Conservation (phyloP, 352 stramenopile species). For the Phytophthora cactorum region DNA sequence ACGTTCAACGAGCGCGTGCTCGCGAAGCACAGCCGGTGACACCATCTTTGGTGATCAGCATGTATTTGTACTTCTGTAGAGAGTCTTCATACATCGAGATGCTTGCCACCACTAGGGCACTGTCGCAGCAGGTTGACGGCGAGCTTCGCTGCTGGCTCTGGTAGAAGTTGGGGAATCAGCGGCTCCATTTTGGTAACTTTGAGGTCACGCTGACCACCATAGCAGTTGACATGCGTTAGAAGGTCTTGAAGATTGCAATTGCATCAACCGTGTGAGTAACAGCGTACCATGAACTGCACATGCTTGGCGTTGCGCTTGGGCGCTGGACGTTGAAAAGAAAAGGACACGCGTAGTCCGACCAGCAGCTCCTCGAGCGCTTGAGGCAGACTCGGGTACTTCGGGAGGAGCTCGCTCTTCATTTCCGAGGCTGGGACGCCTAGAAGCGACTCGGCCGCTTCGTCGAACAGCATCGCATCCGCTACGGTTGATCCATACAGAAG, state of each 20-base stretch:
- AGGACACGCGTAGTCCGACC: conserved; percentile 53
- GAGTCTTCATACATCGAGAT: not conserved
- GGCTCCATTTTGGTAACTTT: conserved; percentile 57
- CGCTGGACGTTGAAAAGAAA: conserved; percentile 48
- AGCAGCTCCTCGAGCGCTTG: conserved; percentile 58
- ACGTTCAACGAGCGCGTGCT: conserved; percentile 10
- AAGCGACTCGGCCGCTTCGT: conserved; percentile 50
- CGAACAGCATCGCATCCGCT: conserved; percentile 55
- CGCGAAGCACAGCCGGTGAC: conserved; percentile 8
- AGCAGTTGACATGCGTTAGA: not conserved
- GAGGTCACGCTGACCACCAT: conserved; percentile 42
- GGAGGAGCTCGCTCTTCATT: conserved; percentile 40
- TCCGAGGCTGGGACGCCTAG: conserved; percentile 39
- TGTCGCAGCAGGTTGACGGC: conserved; percentile 46
- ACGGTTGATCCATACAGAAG: conserved; percentile 40
- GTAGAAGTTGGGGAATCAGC: conserved; percentile 46
- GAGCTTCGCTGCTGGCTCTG: conserved; percentile 44
- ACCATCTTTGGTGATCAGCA: conserved; percentile 16
- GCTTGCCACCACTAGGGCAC: not conserved
- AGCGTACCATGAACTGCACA: conserved; percentile 38
- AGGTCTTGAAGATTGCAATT: not conserved
- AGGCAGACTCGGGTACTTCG: conserved; percentile 45
- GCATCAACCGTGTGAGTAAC: conserved; percentile 5
- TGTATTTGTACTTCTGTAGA: not conserved
- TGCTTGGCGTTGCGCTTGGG: conserved; percentile 23